Evolutionary conservation across 768 basidiomycete genomes (phyloP), one percentile per base, ranked within the genome.

Genomic region (Leccinellum albellum): DNA sequence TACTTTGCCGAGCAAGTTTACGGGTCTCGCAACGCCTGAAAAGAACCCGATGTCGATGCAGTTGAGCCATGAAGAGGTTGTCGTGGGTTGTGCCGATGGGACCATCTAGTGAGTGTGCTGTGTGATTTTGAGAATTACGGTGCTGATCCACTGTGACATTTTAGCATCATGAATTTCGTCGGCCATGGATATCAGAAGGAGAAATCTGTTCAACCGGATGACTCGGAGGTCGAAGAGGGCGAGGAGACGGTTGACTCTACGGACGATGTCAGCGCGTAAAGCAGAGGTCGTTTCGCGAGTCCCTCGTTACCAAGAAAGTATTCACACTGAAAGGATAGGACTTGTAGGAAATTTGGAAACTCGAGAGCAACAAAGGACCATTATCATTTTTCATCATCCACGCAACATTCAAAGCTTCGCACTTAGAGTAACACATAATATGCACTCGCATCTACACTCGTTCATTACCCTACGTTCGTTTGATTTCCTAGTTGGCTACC

Each of bases 31-130:
- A 29, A 89, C 84, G 23, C 91, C 94, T 2, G 93, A 89, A 73
- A 91, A 94, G 81, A 94, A 95, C 64, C 94, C 93, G 8, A 94
- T 94, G 93, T 89, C 89, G 59, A 89, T 96, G 86, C 91, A 91
- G 61, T 70, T 95, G 64, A 92, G 88, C 63, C 89, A 93, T 62
- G 92, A 94, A 66, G 91, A 94, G 67, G 88, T 94, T 1, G 91
- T 94, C 17, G 89, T 94, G 28, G 91, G 91, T 0, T 94, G 91
- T 76, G 90, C 90, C 26, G 91, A 94, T 71, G 91, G 91, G 14
- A 91, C 89, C 3, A 94, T 94, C 63, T 94, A 94, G 91, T 94
- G 60, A 75, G 90, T 78, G 14, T 50, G 4, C 42, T 9, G 3
- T 13, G 4, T 1, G 52, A 35, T 35, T 29, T 21, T 40, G 52